A percentile compares a stretch with the other conserved stretches of the same genome.
Evolutionary conservation across 208 protist genomes (phyloP).

Genomic region (Trypanosoma conorhini): DNA sequence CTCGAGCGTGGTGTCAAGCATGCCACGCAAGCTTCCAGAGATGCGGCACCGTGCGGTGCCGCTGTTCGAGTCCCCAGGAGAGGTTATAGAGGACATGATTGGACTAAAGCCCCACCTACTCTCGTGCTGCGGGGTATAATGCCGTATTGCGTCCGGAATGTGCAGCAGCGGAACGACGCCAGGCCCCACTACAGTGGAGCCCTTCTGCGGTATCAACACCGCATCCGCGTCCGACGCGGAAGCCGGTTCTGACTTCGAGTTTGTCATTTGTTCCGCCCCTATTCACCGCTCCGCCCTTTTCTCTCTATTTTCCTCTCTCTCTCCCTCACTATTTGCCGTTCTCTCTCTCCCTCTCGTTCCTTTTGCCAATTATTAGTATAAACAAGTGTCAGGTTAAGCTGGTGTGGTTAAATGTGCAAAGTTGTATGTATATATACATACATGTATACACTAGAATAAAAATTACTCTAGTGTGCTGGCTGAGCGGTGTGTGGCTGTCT

Average conservation of each 20-base stretch:
- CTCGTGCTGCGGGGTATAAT: neutral
- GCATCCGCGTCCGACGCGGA: neutral
- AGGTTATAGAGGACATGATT: neutral
- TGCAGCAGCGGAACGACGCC: conserved; percentile 15
- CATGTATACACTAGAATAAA: conserved; percentile 5
- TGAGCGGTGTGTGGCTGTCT: neutral
- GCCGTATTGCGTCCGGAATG: neutral
- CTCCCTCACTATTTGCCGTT: neutral
- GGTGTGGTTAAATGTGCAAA: neutral
- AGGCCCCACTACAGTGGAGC: too few species aligned
- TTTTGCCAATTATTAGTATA: neutral
- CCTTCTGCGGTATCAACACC: neutral
- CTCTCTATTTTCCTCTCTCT: neutral
- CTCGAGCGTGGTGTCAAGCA: conserved; percentile 40
- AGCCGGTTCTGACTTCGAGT: neutral
- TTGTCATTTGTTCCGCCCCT: neutral
- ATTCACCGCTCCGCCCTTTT: neutral
- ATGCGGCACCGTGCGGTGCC: conserved; percentile 13
- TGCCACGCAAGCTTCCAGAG: conserved; percentile 30
- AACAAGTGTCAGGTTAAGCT: too few species aligned
- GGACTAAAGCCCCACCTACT: conserved; percentile 27
- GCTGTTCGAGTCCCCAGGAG: conserved; percentile 13
- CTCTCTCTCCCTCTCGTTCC: neutral
- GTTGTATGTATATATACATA: conserved; percentile 1
- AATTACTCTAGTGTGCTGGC: neutral